Evolutionary conservation across 345 rosid genomes (phyloP), one percentile per base, ranked within the genome.

Genomic region (Salix exigua): DNA sequence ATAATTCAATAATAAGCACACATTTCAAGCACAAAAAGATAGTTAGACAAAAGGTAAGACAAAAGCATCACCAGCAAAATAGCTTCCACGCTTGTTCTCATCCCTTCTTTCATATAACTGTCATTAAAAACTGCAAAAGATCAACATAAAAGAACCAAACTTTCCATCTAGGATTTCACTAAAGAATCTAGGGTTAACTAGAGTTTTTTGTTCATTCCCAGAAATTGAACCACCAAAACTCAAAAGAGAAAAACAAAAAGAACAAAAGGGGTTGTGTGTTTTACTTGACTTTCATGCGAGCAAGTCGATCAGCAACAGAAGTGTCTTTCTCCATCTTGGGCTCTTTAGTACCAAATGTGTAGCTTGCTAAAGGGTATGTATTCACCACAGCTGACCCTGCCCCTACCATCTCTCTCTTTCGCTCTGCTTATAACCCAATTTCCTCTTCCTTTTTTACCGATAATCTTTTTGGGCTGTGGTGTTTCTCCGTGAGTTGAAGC

Each of bases 211-310:
- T 8, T 1, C 38, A 64, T 21, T 64, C 25, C 38, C 50, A 19
- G 18, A 11, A 42, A 35, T 76, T 78, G 82, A 79, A 79, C 68
- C 88, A 87, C 37, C 35, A 66, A 60, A 12, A 13, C 21, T 6
- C 25, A 30, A 0, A 35, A 35, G 37, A 62, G 42, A 30, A 19
- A 42, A 71, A 4, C 69, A 73, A 51, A 38, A 11, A 63, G 1
- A n/a, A 71, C 65, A 46, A 37, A 73, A 50, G 12, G 26, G 53
- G 70, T 70, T 19, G 66, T 60, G 48, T 3, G 2, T n/a, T 31
- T 53, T 85, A 95, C 99, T 91, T 95, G 88, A 91, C 87, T 95
- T 93, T 95, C 97, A 93, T 93, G 76, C 99, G 99, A 81, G 97
- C 99, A 46, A 93, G 97, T 26, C 99, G 97, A 82, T 93, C 97